Conservation (phyloP, 2,329 filamentous ascomycete genomes). For the Penicillium sp. region DNA sequence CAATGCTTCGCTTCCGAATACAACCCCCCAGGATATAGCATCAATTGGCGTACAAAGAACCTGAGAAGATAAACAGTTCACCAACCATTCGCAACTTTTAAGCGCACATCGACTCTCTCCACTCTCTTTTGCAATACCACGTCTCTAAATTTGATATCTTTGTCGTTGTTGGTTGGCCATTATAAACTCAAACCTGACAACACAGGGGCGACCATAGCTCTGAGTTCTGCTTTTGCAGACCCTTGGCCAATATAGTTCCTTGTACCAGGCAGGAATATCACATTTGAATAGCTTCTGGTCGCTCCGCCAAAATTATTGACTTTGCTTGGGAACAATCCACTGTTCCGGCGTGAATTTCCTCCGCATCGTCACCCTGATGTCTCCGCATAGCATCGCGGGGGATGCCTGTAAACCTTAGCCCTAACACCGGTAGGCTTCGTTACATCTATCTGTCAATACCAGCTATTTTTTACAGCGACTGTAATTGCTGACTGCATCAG, state of each 20-base stretch:
- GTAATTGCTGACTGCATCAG: no score
- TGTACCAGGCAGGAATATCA: conserved; percentile 72
- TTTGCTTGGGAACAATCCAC: conserved; percentile 54
- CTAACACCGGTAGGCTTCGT: no score
- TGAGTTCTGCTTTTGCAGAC: conserved; percentile 69
- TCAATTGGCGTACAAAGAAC: no score
- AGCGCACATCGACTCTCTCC: neutral
- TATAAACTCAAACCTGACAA: conserved; percentile 63
- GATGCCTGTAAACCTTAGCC: no score
- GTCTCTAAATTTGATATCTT: neutral
- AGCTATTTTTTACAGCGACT: no score
- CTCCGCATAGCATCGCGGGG: no score
- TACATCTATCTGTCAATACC: no score
- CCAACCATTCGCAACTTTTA: neutral
- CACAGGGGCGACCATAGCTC: conserved; percentile 68
- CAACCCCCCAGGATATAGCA: no score
- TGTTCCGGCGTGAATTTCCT: conserved; percentile 73
- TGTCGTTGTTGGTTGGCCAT: conserved; percentile 27
- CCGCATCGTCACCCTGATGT: conserved; percentile 74
- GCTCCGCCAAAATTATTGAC: conserved; percentile 64
- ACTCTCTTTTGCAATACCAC: neutral
- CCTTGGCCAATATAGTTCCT: conserved; percentile 23
- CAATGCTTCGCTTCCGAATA: no score
- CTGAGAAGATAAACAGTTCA: no score
- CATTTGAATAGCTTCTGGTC: conserved; percentile 65